phyloP scores from a whole-genome alignment of 1,139 yeast species.

The Pichia sp. region DNA sequence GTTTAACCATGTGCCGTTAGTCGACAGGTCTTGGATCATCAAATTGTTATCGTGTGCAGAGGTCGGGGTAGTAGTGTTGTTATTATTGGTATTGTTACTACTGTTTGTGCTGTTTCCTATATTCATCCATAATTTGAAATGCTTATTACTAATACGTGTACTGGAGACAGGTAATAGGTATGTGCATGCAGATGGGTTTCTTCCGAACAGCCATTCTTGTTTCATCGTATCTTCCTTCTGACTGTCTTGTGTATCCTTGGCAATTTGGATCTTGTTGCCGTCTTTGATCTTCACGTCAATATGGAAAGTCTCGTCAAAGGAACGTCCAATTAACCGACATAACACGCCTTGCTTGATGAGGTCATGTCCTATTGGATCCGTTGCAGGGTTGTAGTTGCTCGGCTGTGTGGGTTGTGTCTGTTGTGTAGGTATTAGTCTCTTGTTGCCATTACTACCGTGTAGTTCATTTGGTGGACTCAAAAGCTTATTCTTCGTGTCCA shows the following conservation, averaged over 20 bases:
- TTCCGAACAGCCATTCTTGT: slow-evolving; percentile 74
- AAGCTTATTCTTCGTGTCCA: not conserved
- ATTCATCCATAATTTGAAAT: slow-evolving; percentile 68
- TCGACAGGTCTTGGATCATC: slow-evolving; percentile 69
- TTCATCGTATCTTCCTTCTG: slow-evolving; percentile 37
- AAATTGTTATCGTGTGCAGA: slow-evolving; percentile 36
- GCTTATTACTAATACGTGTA: slow-evolving; percentile 72
- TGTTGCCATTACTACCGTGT: not conserved
- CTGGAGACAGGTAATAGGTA: slow-evolving; percentile 60
- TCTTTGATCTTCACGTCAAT: slow-evolving; percentile 34
- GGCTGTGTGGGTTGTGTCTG: slow-evolving; percentile 64
- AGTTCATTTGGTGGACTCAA: not conserved
- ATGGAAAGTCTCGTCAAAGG: slow-evolving; percentile 26
- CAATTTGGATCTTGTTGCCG: slow-evolving; percentile 16
- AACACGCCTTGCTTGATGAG: slow-evolving; percentile 43
- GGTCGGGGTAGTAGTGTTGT: too few species aligned
- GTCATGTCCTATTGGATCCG: slow-evolving; percentile 37
- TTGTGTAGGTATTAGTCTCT: slow-evolving; percentile 43
- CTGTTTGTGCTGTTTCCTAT: slow-evolving; percentile 29
- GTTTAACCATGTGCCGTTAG: slow-evolving; percentile 91
- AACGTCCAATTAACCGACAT: slow-evolving; percentile 62
- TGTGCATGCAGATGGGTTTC: slow-evolving; percentile 57
- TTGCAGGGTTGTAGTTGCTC: slow-evolving; percentile 36
- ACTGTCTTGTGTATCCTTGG: slow-evolving; percentile 14
- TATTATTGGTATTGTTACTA: slow-evolving; percentile 15